phyloP scores from a whole-genome alignment of 306 rosid species.

The Sophora flavescens region DNA sequence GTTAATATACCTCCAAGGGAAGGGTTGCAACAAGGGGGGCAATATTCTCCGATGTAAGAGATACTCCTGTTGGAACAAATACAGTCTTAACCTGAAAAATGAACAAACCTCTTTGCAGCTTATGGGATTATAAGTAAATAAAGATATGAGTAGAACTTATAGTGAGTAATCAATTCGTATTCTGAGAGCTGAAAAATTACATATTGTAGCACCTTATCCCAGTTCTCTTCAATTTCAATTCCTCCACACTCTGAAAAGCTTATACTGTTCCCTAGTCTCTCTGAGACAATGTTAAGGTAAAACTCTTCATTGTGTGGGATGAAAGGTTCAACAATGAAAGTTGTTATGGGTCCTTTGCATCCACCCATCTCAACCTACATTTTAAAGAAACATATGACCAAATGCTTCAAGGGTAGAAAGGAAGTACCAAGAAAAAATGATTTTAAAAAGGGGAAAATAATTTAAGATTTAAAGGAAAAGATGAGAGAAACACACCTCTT shows the following conservation, averaged over 20 bases:
- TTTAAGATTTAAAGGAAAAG: slow-evolving; percentile 7
- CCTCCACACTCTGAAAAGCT: slow-evolving; percentile 99
- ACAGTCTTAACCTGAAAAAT: slow-evolving; percentile 81
- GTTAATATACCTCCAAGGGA: slow-evolving; percentile 76
- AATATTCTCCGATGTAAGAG: slow-evolving; percentile 69
- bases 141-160: slow-evolving; percentile 12
- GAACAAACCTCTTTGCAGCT: slow-evolving; percentile 32
- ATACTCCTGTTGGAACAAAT: slow-evolving; percentile 77
- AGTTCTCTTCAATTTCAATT: slow-evolving; percentile 95
- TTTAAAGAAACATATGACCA: slow-evolving; percentile 34
- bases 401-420: slow-evolving; percentile 16
- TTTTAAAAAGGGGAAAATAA: background rate
- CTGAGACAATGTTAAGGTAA: slow-evolving; percentile 88
- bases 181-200: background rate
- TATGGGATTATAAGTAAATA: slow-evolving; percentile 1
- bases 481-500: slow-evolving; percentile 66
- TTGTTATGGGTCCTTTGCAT: slow-evolving; percentile 93
- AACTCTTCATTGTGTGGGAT: slow-evolving; percentile 91
- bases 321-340: slow-evolving; percentile 95
- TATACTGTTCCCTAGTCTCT: slow-evolving; percentile 80
- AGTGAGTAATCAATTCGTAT: background rate
- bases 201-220: slow-evolving; percentile 79
- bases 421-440: background rate
- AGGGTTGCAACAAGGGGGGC: slow-evolving; percentile 91
- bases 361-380: slow-evolving; percentile 88